Base-by-base conservation (phyloP, 371 early-diverging fungal genomes). In the Rhizomucor miehei region DNA sequence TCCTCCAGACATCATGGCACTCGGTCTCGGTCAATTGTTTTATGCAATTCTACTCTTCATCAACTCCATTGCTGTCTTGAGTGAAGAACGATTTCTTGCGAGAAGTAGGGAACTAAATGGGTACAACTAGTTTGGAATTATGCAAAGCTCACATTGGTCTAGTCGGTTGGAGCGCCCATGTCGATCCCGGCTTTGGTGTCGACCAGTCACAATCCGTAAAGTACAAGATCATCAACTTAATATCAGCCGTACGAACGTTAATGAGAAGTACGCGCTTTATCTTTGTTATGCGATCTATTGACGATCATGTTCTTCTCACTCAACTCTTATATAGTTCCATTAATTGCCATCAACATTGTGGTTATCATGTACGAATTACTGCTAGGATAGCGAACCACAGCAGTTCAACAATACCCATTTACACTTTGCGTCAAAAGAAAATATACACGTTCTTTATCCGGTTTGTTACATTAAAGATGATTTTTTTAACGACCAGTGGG, bases 71-170 rank as follows among this genome's bases (percentile, higher is more conserved):
- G 96, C 95, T 38, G 85, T 97, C 45, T 73, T 97, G 44, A 91
- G 92, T 64, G 96, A 97, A 77, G 94, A 97, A 51, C 85, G 98
- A 34, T 97, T 97, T 62, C 80, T 97, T 25, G 92, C 94, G 9
- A 71, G 92, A 71, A 93, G 96, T 95, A 87, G 69, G 83, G 16
- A 10, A 24, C 16, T 43, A 16, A 10, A 17, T 37, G 45, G 36
- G 48, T 45, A 2, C 25, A 35, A 36, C 8, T 12, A 39, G 16
- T 16, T 36, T 35, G 29, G 11, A n/a, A 24, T 24, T 40, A 35
- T 29, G 21, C 45, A 19, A 25, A 29, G 39, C 38, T 37, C 20
- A 14, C 29, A 9, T 36, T 12, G 9, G 48, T 21, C 1, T 65
- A 84, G 87, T 86, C 58, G 87, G 87, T 16, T 83, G 84, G 75